Evolutionary conservation across 2,329 filamentous ascomycete species (phyloP), one percentile per base, ranked within the genome.

Genomic region (Anthostomella pinea): DNA sequence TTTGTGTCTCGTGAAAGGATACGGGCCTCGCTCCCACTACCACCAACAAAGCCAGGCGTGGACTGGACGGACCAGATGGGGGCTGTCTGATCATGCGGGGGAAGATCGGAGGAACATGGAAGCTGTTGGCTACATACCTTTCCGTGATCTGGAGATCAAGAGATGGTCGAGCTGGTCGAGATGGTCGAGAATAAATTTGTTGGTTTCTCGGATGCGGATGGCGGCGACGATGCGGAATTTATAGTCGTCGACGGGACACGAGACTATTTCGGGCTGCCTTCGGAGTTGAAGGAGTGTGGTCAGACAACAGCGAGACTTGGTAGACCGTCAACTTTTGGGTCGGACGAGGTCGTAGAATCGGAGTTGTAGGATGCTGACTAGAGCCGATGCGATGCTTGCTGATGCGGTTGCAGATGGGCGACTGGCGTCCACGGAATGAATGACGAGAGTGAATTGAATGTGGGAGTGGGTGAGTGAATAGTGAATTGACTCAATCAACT

Each of bases 371-470:
- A 39, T 32, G 51, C 51, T 56, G 46, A 45, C 53, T 43, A 40
- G 49, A 52, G 46, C 51, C 44, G 42, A 45, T 39, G 24, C 6
- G 35, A 22, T 8, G 24, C 35, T 33, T 33, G 36, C 31, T 39
- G 32, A 23, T 38, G 25, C 9, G 24, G 38, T 33, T 33, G 36
- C 31, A 41, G 32, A 23, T 35, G 52, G 54, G 52, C 55, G 55
- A 39, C 55, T 58, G 48, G 55, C 55, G 55, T 55, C 53, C 50
- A 34, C 36, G 41, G 43, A 46, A 49, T 33, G 43, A 54, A 49
- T 52, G 50, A 46, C 47, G 51, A 35, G 24, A 38, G 19, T 33
- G 37, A 41, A 39, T n/a, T n/a, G n/a, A n/a, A n/a, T n/a, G n/a
- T n/a, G n/a, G 24, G 46, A 43, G 41, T 33, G 39, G 40, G 52